Percentiles rank a stretch among this genome's conserved stretches.
These are phyloP conservation scores for Syncephalis plumigaleata DNA, from an alignment of 371 early-diverging fungal genomes.

Conservation along the genomic window DNA sequence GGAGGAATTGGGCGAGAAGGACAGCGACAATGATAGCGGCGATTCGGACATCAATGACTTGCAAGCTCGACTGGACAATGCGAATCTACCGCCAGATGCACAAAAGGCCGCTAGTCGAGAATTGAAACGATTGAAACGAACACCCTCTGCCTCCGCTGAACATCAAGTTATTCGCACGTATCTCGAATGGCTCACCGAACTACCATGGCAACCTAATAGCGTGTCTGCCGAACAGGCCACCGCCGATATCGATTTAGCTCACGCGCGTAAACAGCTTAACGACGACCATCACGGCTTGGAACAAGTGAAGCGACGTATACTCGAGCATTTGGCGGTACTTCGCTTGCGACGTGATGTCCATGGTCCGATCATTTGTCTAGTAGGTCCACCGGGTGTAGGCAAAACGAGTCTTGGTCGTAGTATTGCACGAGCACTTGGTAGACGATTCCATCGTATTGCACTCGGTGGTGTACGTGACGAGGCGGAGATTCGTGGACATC, in stretches of 20 bases:
- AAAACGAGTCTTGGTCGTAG: constrained; percentile 71
- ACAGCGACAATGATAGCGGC: constrained; percentile 18
- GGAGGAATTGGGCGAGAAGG: constrained; percentile 54
- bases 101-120: constrained; percentile 45
- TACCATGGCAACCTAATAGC: constrained; percentile 55
- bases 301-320: constrained; percentile 62
- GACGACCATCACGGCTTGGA: constrained; percentile 71
- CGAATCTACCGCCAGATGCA: constrained; percentile 46
- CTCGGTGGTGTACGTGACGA: constrained; percentile 81
- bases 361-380: constrained; percentile 72
- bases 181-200: constrained; percentile 51
- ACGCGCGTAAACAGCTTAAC: constrained; percentile 47
- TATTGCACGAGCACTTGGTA: constrained; percentile 59
- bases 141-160: constrained; percentile 60
- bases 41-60: constrained; percentile 46
- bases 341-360: constrained; percentile 58
- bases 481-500: constrained; percentile 79
- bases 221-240: constrained; percentile 1
- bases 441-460: constrained; percentile 68
- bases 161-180: constrained; percentile 63
- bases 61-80: constrained; percentile 27
- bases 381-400: constrained; percentile 55
- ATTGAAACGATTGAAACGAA: constrained; percentile 45
- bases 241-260: constrained; percentile 44
- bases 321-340: constrained; percentile 69